These are phyloP conservation scores for Phytophthora cryptogea DNA, from an alignment of 352 stramenopile species.

Conservation along the genomic window DNA sequence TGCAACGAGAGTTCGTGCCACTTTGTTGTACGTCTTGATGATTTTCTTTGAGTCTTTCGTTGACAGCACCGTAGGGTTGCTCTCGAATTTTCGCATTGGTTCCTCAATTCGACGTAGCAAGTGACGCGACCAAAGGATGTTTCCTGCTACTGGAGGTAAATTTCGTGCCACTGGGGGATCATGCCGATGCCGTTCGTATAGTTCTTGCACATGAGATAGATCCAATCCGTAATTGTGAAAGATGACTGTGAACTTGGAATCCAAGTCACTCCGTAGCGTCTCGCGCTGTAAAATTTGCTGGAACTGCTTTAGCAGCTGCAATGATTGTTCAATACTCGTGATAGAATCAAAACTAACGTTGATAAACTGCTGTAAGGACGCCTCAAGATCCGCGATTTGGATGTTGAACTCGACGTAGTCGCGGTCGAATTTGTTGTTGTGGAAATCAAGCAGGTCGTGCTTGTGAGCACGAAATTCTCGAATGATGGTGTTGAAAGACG, in stretches of 20 bases:
- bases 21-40: constrained; percentile 92
- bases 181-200: constrained; percentile 89
- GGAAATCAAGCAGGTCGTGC: constrained; percentile 88
- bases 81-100: constrained; percentile 89
- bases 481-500: constrained; percentile 86
- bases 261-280: constrained; percentile 77
- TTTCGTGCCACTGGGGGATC: constrained; percentile 82
- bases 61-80: constrained; percentile 79
- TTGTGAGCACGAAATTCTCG: constrained; percentile 77
- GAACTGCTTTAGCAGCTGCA: constrained; percentile 88
- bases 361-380: constrained; percentile 90
- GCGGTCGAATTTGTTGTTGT: constrained; percentile 92
- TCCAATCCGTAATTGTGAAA: constrained; percentile 93
- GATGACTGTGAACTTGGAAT: constrained; percentile 91
- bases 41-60: constrained; percentile 91
- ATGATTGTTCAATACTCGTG: constrained; percentile 88
- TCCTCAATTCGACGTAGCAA: constrained; percentile 87
- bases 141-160: constrained; percentile 81
- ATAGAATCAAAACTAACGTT: constrained; percentile 90
- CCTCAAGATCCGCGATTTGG: constrained; percentile 88
- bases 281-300: constrained; percentile 89
- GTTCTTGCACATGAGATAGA: constrained; percentile 81
- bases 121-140: constrained; percentile 88
- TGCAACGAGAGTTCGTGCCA: constrained; percentile 86
- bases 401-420: constrained; percentile 96